Evolutionary conservation across 1,139 yeast species (phyloP), one percentile per base, ranked within the genome.

Genomic region (Nadsonia commutata): DNA sequence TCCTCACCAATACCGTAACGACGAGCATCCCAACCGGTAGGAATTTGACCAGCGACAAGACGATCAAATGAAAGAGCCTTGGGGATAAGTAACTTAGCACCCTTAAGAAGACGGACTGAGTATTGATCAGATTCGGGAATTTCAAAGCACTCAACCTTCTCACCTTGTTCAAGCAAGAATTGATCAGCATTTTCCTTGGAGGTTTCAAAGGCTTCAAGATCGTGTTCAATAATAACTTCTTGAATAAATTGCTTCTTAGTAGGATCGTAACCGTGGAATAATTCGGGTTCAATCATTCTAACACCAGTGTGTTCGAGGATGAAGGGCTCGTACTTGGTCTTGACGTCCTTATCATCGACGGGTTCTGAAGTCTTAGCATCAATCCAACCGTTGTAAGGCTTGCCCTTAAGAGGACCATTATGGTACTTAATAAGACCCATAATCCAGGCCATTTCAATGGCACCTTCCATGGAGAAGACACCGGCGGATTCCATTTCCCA

Each of bases 401-500:
- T 70, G 60, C 95, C 95, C 76, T 88, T 88, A 63, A 88, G 74
- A 63, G 78, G 76, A 67, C 96, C 97, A 54, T 84, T 85, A 64
- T 80, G 86, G 70, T 90, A 90, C 66, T 83, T 84, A 68, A 90
- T 86, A 63, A 82, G 74, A 54, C 97, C 97, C 97, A 90, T 90
- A 55, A 90, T 86, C 97, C 97, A 90, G 43, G 98, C 97, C 95
- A 90, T 88, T 71, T 90, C 98, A 61, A 90, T 82, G 59, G 95
- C 82, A 60, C 98, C 98, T 68, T 90, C 98, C 57, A 90, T 71
- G n/a, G 97, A 88, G 66, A 90, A 90, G 60, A 83, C 86, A 57
- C 98, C 98, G 49, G 66, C 54, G 45, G 96, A 84, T 70, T 90
- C 98, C 95, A 90, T 90, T 67, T 90, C 97, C 98, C 98, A 90